phyloP scores from a whole-genome alignment of 805 yeast species.

The Candida insectorum region DNA sequence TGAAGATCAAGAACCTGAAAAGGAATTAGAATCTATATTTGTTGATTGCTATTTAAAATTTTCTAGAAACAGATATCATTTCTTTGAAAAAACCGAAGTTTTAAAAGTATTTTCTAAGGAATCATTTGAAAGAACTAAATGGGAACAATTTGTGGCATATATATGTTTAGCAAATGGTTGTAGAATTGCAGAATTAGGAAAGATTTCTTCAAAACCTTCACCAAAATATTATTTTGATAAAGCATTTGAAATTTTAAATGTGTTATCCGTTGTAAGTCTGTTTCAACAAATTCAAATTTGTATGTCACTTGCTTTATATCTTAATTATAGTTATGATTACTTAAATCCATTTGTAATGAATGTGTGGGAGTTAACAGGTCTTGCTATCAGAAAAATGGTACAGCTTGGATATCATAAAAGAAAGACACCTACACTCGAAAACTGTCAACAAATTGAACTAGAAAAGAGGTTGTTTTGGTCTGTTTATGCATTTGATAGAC shows the following conservation, averaged over 20 bases:
- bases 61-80: constrained; percentile 7
- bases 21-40: constrained; percentile 7
- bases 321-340: constrained; percentile 8
- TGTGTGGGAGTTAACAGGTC: constrained; percentile 8
- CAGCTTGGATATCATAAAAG: constrained; percentile 10
- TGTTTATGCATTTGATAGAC: constrained; percentile 9
- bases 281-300: constrained; percentile 10
- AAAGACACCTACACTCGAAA: constrained; percentile 5
- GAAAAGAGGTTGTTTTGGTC: constrained; percentile 11
- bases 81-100: constrained; percentile 8
- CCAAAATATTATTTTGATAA: constrained; percentile 9
- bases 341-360: constrained; percentile 8
- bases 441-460: constrained; percentile 7
- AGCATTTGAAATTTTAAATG: constrained; percentile 4
- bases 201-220: constrained; percentile 2
- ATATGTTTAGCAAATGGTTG: constrained; percentile 9
- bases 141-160: constrained; percentile 8
- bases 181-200: constrained; percentile 7
- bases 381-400: constrained; percentile 10
- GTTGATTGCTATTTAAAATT: constrained; percentile 7
- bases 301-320: constrained; percentile 9
- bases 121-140: constrained; percentile 3
- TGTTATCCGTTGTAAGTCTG: not conserved
- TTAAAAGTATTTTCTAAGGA: constrained; percentile 2
- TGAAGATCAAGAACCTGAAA: not conserved